phyloP scores from a whole-genome alignment of 768 basidiomycete genomes.

The Phylloporus sp. region DNA sequence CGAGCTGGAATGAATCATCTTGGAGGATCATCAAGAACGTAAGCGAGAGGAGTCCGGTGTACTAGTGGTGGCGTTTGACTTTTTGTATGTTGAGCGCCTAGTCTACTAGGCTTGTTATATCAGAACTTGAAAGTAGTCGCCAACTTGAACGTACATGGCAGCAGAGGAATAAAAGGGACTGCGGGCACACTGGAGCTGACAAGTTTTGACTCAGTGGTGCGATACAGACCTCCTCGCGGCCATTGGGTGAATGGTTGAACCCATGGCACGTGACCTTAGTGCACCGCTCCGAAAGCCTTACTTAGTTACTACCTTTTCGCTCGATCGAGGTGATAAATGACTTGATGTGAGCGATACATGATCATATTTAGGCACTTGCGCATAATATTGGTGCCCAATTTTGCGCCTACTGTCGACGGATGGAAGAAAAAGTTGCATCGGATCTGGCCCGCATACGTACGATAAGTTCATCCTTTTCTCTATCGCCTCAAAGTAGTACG shows the following conservation, averaged over 20 bases:
- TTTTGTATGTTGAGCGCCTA: background rate
- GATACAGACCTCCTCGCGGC: slow-evolving; percentile 6
- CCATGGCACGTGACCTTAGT: slow-evolving; percentile 14
- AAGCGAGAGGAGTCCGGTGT: background rate
- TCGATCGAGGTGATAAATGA: no score
- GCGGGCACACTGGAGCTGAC: background rate
- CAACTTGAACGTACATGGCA: background rate
- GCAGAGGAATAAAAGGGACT: background rate
- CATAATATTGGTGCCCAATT: no score
- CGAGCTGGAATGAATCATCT: slow-evolving; percentile 34
- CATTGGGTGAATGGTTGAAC: background rate
- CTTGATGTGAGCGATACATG: no score
- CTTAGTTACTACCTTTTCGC: no score
- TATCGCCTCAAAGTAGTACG: no score
- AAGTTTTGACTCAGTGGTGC: slow-evolving; percentile 1
- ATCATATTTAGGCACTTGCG: no score
- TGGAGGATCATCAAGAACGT: slow-evolving; percentile 15
- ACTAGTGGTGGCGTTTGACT: background rate
- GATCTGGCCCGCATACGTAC: no score
- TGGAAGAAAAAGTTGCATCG: no score
- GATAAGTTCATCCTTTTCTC: no score
- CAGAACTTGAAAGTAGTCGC: background rate
- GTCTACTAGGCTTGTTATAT: background rate
- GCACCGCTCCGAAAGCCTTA: no score
- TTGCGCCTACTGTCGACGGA: no score